Base-by-base conservation (phyloP, 345 rosid genomes). In the Acer saccharum region DNA sequence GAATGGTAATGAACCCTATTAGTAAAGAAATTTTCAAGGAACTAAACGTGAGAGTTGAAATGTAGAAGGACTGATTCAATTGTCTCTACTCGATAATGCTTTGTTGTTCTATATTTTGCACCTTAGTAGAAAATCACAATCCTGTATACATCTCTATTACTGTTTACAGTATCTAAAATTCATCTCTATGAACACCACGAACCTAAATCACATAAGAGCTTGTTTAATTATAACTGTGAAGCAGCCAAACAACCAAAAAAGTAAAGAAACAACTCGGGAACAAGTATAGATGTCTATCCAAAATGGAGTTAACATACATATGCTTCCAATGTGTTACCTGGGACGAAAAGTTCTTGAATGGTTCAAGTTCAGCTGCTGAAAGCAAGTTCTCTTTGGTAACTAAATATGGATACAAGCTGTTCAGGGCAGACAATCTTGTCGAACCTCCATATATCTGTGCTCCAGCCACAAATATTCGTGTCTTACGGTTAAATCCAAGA, bases 301-400 rank as follows among this genome's bases (percentile, higher is more conserved):
- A 46, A 17, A 27, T 20, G 10, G 44, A 54, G 13, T n/a, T 29
- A 55, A 41, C 21, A 35, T 57, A 57, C 21, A 57, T 16, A 4
- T 35, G 39, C 23, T 57, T 25, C 72, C 18, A 64, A 5, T 39
- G 20, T 20, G 23, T 85, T 82, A 94, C 98, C 98, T 94, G 98
- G 80, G 98, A 96, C 7, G 99, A 92, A 76, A 89, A 91, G 75
- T 96, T 96, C 80, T 43, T 81, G 85, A 92, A 96, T 71, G 99
- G 98, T 79, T 84, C 86, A 66, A 96, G 89, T 88, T 96, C 98
- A 0, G 80, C 70, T 1, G 90, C 61, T 7, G 98, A 88, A 77
- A 96, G 98, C 81, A 96, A 72, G 75, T 84, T 90, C 89, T 96
- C 99, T 88, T 96, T 92, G 11, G 98, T 96, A 44, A 96, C 97